phyloP scores from a whole-genome alignment of 192 early-diverging fungal genomes.

The Linnemannia schmuckeri region DNA sequence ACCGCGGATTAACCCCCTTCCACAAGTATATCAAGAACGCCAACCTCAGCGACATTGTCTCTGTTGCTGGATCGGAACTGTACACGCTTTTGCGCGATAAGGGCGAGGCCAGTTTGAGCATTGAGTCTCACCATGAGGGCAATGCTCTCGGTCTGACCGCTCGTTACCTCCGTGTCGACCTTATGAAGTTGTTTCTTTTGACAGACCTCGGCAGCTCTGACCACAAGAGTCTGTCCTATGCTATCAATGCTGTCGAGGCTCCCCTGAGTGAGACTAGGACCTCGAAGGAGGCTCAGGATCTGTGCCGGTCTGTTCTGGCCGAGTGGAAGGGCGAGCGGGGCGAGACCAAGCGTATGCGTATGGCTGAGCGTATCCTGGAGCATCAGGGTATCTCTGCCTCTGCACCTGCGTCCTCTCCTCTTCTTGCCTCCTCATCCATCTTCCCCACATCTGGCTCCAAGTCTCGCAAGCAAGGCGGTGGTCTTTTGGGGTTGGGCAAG shows the following conservation, averaged over 20 bases:
- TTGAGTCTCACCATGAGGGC: slow-evolving; percentile 46
- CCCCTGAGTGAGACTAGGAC: slow-evolving; percentile 47
- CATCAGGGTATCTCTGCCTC: slow-evolving; percentile 32
- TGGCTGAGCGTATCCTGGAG: slow-evolving; percentile 52
- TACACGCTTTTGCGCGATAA: slow-evolving; percentile 40
- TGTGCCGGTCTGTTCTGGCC: slow-evolving; percentile 18
- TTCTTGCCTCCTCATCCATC: neutral
- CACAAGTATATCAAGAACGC: slow-evolving; percentile 56
- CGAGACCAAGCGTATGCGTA: slow-evolving; percentile 48
- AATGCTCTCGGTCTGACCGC: slow-evolving; percentile 46
- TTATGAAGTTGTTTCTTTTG: slow-evolving; percentile 45
- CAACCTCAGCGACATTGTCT: slow-evolving; percentile 38
- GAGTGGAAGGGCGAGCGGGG: slow-evolving; percentile 54
- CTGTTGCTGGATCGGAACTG: slow-evolving; percentile 43
- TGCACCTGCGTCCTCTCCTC: slow-evolving; percentile 14
- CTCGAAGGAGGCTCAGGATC: slow-evolving; percentile 31
- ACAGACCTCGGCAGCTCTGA: slow-evolving; percentile 48
- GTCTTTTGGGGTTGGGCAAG: slow-evolving; percentile 30
- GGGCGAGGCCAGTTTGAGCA: slow-evolving; percentile 33
- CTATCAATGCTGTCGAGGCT: slow-evolving; percentile 38
- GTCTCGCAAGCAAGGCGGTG: slow-evolving; percentile 31
- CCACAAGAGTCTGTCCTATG: slow-evolving; percentile 35
- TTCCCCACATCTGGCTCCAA: slow-evolving; percentile 5
- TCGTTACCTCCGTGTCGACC: slow-evolving; percentile 49
- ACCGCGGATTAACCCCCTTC: slow-evolving; percentile 51